Evolutionary conservation across 495 filamentous ascomycete genomes (phyloP), one percentile per base, ranked within the genome.

Genomic region (Copromyces sp.): DNA sequence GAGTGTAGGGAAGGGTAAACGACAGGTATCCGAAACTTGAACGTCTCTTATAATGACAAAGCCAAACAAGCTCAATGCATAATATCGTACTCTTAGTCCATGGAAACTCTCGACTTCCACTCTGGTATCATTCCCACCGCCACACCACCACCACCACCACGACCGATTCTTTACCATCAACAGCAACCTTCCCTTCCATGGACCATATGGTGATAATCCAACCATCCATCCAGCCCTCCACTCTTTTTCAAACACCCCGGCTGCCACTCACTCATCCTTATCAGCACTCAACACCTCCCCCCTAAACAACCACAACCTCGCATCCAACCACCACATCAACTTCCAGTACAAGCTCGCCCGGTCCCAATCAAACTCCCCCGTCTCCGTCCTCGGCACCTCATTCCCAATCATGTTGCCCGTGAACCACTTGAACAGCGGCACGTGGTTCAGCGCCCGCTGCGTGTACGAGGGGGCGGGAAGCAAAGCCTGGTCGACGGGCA

Each of bases 341-440:
- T 85, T 87, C 94, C 94, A 97, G 81, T 94, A 96, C 53, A 90
- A 78, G 72, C 89, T 92, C 3, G 93, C 93, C 73, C 84, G 87
- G 44, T 85, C 86, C 81, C 87, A 91, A 75, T 97, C 93, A 73
- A 96, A 94, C 2, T 88, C 87, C n/a, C 93, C 93, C 68, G 89
- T 83, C n/a, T 94, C 93, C 41, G 84, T 89, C 53, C 92, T 86
- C 45, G 92, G 92, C 29, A 94, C 89, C 70, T 89, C 87, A 74
- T 89, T 89, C 4, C 93, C 94, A 71, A 96, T 94, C 72, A 95
- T 89, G 73, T 93, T 91, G 38, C 91, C 88, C 5, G 87, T 90
- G 74, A 94, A 90, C 87, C 90, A 91, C 71, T 84, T 86, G 69
- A 92, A 77, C 68, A 91, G 82, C 1, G 90, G 90, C 41, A 93